Base-by-base conservation (phyloP, 139 green algal species). In the Monoraphidium neglectum region DNA sequence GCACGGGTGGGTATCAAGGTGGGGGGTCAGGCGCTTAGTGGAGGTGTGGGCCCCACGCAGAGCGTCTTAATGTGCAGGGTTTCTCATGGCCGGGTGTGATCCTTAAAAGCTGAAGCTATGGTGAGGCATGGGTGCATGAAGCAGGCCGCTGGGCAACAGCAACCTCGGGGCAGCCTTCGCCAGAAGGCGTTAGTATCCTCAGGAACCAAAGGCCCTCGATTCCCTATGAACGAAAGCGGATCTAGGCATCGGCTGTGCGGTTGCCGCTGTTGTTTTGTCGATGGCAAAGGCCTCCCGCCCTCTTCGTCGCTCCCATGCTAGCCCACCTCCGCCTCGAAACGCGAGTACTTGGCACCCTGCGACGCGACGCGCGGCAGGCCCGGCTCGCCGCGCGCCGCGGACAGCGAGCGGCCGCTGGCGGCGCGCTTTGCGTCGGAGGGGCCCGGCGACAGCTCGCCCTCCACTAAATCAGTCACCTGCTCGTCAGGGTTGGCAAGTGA, bases 291-390 rank as follows among this genome's bases (percentile, higher is more conserved):
- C n/a, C n/a, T n/a, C n/a, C n/a, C n/a, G n/a, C n/a, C n/a, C n/a
- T n/a, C n/a, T n/a, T n/a, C n/a, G n/a, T n/a, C n/a, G n/a, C n/a
- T n/a, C n/a, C n/a, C n/a, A n/a, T n/a, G n/a, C n/a, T n/a, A n/a
- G n/a, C n/a, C 3, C 35, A 94, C 85, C 77, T 95, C 89, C 1
- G 91, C 76, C 3, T 96, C 90, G 68, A 95, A 91, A 18, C 91
- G 78, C 74, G 69, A 91, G 86, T 91, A 94, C 68, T 86, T 87
- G 65, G 59, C 68, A n/a, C 28, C 13, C 36, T 65, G 36, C 57
- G 61, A 35, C 43, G 43, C 53, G 33, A 61, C 72, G 6, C 71
- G 40, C 5, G 47, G 61, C 18, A 47, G 32, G 15, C 49, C 46
- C 38, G 73, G 46, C 64, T 51, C 12, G 43, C 43, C 8, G 43